phyloP scores from a whole-genome alignment of 2,329 filamentous ascomycete genomes.

The Ophiostoma populinum region DNA sequence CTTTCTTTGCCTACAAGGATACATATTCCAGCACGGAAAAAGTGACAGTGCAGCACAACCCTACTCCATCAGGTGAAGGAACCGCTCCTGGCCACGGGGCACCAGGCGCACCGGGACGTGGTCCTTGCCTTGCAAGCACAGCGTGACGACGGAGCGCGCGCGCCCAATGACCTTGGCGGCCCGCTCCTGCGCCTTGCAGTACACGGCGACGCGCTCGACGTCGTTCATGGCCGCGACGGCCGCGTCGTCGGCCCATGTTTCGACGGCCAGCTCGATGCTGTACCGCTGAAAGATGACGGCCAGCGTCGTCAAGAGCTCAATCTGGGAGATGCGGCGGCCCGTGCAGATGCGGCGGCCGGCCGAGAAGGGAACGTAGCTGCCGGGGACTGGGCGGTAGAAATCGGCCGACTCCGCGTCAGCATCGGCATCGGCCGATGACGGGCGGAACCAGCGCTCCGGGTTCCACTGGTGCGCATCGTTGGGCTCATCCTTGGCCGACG shows the following conservation, averaged over 20 bases:
- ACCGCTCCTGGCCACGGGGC: constrained; percentile 51
- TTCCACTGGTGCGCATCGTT: constrained; percentile 29
- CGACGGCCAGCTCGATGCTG: constrained; percentile 54
- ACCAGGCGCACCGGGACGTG: constrained; percentile 52
- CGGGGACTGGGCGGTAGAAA: constrained; percentile 41
- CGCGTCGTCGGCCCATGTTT: constrained; percentile 34
- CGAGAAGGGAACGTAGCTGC: constrained; percentile 40
- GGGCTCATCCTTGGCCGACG: constrained; percentile 29
- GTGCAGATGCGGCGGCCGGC: constrained; percentile 40
- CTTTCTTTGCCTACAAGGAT: too few relatives aligned
- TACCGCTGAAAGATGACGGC: constrained; percentile 39
- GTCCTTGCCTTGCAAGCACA: constrained; percentile 46
- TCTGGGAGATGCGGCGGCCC: constrained; percentile 39
- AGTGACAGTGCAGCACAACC: too few relatives aligned
- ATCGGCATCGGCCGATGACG: constrained; percentile 11
- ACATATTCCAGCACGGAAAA: too few relatives aligned
- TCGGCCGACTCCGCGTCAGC: constrained; percentile 20
- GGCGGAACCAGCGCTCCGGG: constrained; percentile 53
- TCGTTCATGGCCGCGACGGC: constrained; percentile 33
- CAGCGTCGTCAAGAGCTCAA: constrained; percentile 38
- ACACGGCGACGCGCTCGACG: constrained; percentile 32
- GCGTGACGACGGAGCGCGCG: constrained; percentile 44
- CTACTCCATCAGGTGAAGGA: too few relatives aligned
- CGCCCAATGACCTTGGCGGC: constrained; percentile 19
- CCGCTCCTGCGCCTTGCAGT: constrained; percentile 41